Base-by-base conservation (phyloP, 306 rosid genomes). In the Fragaria ananassa region DNA sequence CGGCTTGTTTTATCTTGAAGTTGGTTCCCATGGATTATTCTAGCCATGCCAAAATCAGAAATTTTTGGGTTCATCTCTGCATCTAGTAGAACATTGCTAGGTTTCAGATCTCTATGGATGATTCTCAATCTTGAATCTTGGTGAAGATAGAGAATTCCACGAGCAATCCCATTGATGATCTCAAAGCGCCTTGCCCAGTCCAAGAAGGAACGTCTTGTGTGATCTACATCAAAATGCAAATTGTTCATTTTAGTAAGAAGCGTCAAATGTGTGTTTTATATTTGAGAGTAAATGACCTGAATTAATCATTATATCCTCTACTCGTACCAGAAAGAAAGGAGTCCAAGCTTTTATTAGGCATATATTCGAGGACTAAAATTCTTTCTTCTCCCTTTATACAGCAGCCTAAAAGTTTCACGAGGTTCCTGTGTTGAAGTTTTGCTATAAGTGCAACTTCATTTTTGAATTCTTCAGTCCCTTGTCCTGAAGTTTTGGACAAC, bases 21-120 rank as follows among this genome's bases (percentile, higher is more conserved):
- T 72, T 85, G 84, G 31, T 91, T 81, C 5, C 81, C 81, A 5
- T 86, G 78, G 61, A 88, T 75, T 72, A 85, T 87, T 80, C 87
- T 88, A 54, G 93, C 96, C 91, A 83, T 82, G 27, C 96, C 96
- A 74, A 89, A 91, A 76, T 91, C 93, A 39, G 93, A 81, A 51
- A 91, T 79, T 78, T 91, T 91, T 12, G 89, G 89, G 29, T 89
- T 82, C 83, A 88, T 61, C 47, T 73, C 53, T 51, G 75, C 69
- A 64, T 89, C 93, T 8, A 91, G 25, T 21, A 88, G 77, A 27
- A 88, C 76, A 66, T 91, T 88, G 60, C 87, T 87, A 0, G 89
- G 81, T 73, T 91, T 91, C 1, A 91, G 21, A 56, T 91, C 90
- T 80, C 93, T 83, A 8, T 87, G 91, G 27, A 88, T 87, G 44